These are phyloP conservation scores for Penicillium roqueforti DNA, from an alignment of 495 filamentous ascomycete species.

Conservation along the genomic window DNA sequence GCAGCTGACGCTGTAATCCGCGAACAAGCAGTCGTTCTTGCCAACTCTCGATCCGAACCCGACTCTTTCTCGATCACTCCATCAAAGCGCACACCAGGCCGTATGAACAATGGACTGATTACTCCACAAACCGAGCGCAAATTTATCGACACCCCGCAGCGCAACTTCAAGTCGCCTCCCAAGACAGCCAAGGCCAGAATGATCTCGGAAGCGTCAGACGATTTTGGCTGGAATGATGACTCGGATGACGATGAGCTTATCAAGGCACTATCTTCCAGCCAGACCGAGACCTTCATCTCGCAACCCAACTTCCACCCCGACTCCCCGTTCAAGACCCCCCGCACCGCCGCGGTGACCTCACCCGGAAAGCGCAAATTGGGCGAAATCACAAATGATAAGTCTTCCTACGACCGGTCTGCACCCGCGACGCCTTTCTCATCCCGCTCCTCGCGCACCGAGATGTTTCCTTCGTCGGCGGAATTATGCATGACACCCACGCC, in stretches of 20 bases:
- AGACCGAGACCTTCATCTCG: conserved; percentile 16
- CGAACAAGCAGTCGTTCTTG: conserved; percentile 48
- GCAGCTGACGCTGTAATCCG: conserved; percentile 55
- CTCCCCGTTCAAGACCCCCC: conserved; percentile 34
- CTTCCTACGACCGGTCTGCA: conserved; percentile 9
- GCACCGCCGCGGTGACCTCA: conserved; percentile 42
- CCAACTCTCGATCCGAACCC: conserved; percentile 46
- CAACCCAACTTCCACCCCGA: conserved; percentile 22
- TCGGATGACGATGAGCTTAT: conserved; percentile 31
- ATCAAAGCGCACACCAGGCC: conserved; percentile 20
- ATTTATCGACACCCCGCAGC: conserved; percentile 16
- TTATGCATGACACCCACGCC: conserved; percentile 49
- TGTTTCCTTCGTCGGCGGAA: conserved; percentile 30
- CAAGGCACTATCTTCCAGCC: conserved; percentile 9
- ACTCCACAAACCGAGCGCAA: conserved; percentile 36
- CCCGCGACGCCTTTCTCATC: conserved; percentile 23
- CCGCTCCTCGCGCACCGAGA: conserved; percentile 18
- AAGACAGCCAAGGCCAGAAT: conserved; percentile 35
- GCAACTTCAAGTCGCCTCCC: conserved; percentile 23
- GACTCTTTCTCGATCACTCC: conserved; percentile 15
- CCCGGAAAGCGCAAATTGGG: conserved; percentile 52
- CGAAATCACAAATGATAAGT: conserved; percentile 19
- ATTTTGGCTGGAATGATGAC: conserved; percentile 45
- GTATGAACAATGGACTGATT: conserved; percentile 23
- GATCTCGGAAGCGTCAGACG: conserved; percentile 42